These are phyloP conservation scores for Adansonia madagascariensis DNA, from an alignment of 441 rosid species.

Conservation along the genomic window DNA sequence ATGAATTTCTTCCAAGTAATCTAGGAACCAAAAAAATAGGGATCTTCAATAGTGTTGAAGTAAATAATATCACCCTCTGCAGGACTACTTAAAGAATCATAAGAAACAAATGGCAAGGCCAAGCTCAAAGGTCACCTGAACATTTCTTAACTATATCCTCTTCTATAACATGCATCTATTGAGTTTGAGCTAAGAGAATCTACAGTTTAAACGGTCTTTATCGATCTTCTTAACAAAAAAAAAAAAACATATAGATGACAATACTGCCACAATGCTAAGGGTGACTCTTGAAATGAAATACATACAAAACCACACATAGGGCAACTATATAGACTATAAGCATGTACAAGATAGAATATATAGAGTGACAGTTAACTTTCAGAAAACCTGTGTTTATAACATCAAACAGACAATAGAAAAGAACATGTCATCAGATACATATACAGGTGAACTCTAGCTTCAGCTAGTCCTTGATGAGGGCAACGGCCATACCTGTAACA, in stretches of 20 bases:
- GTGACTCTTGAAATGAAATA: constrained; percentile 31
- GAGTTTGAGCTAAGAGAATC: too few relatives aligned
- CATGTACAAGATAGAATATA: constrained; percentile 49
- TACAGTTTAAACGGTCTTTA: too few relatives aligned
- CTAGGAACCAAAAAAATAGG: background rate
- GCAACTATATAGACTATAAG: constrained; percentile 34
- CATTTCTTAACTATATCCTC: too few relatives aligned
- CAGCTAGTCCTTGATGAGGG: constrained; percentile 32
- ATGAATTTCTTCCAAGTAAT: background rate
- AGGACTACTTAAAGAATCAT: background rate
- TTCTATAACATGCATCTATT: too few relatives aligned
- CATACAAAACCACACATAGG: constrained; percentile 28
- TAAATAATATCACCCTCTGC: background rate
- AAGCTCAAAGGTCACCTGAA: too few relatives aligned
- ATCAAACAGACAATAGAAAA: constrained; percentile 36
- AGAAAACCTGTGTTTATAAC: constrained; percentile 48
- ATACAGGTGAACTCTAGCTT: constrained; percentile 32
- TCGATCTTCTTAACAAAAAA: too few relatives aligned
- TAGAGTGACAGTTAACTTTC: constrained; percentile 28
- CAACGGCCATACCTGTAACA: constrained; percentile 42
- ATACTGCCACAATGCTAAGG: constrained; percentile 10
- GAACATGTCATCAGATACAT: constrained; percentile 39
- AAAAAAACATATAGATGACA: too few relatives aligned
- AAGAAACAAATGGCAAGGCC: background rate
- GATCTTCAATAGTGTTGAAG: background rate